Evolutionary conservation across 73 alveolate genomes (phyloP).

Genomic region (Stentor roeselii): DNA sequence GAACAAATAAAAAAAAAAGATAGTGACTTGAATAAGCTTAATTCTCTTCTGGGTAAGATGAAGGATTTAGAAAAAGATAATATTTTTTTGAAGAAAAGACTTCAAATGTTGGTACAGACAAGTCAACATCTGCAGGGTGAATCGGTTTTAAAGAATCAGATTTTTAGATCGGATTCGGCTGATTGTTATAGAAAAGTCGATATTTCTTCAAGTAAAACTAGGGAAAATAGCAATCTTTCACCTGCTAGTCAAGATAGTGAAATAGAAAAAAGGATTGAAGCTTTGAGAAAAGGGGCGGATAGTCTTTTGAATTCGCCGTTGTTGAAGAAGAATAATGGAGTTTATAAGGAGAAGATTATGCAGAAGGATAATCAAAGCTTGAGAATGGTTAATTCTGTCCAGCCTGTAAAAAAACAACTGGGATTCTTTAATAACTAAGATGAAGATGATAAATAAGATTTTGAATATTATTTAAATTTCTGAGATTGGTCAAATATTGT

Average conservation of each 20-base stretch:
- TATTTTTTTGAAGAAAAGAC: neutral
- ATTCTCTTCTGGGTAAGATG: neutral
- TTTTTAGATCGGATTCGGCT: neutral
- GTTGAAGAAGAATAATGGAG: neutral
- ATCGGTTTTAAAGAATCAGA: neutral
- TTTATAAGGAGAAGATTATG: neutral
- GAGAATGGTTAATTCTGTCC: too few relatives aligned
- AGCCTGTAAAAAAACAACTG: neutral
- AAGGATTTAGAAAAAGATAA: neutral
- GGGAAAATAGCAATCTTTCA: neutral
- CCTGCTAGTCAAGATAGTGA: neutral
- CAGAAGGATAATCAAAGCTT: too few relatives aligned
- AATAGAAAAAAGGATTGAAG: neutral
- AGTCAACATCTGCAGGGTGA: neutral
- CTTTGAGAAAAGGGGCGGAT: neutral
- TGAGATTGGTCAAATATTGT: neutral
- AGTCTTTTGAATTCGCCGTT: neutral
- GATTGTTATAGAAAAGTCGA: neutral
- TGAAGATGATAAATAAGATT: too few relatives aligned
- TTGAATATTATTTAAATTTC: too few relatives aligned
- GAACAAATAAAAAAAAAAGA: neutral
- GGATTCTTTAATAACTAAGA: neutral
- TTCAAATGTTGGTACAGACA: neutral
- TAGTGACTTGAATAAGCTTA: neutral
- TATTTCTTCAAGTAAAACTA: too few relatives aligned